These are phyloP conservation scores for Prunus kanzakura DNA, from an alignment of 306 rosid genomes.

Conservation along the genomic window DNA sequence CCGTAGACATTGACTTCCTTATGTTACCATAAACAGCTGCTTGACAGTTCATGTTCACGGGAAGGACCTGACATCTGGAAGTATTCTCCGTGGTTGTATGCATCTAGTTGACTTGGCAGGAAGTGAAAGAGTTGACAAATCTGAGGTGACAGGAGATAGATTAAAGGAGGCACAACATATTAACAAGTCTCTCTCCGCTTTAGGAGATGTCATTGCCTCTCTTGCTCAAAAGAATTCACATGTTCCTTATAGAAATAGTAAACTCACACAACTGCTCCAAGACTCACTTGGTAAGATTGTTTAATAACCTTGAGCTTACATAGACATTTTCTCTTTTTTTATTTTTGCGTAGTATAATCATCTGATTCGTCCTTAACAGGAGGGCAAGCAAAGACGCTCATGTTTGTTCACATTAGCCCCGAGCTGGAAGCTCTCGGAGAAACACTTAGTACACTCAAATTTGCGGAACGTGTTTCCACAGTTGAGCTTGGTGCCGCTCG, in stretches of 20 bases:
- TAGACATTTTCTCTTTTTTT: neutral
- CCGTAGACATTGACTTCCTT: conserved; percentile 12
- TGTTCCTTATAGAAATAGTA: conserved; percentile 94
- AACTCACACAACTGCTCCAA: conserved; percentile 95
- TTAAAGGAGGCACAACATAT: conserved; percentile 96
- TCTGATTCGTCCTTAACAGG: conserved; percentile 41
- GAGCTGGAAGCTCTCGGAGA: conserved; percentile 83
- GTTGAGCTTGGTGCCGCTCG: conserved; percentile 86
- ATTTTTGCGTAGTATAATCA: neutral
- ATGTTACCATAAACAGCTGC: conserved; percentile 57
- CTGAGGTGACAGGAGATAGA: conserved; percentile 92
- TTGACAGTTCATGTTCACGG: conserved; percentile 97
- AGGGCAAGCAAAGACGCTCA: conserved; percentile 91
- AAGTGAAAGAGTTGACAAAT: conserved; percentile 95
- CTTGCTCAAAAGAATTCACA: conserved; percentile 83
- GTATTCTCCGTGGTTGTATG: conserved; percentile 70
- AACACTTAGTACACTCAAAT: conserved; percentile 88
- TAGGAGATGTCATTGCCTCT: conserved; percentile 94
- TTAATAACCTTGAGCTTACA: neutral
- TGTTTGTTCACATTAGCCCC: conserved; percentile 94
- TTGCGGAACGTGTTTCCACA: conserved; percentile 86
- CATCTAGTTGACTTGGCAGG: conserved; percentile 98
- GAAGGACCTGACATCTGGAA: conserved; percentile 65
- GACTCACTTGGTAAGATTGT: conserved; percentile 77
- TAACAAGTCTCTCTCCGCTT: conserved; percentile 93